Conservation (phyloP, 73 alveolate genomes). For the Stentor coeruleus region DNA sequence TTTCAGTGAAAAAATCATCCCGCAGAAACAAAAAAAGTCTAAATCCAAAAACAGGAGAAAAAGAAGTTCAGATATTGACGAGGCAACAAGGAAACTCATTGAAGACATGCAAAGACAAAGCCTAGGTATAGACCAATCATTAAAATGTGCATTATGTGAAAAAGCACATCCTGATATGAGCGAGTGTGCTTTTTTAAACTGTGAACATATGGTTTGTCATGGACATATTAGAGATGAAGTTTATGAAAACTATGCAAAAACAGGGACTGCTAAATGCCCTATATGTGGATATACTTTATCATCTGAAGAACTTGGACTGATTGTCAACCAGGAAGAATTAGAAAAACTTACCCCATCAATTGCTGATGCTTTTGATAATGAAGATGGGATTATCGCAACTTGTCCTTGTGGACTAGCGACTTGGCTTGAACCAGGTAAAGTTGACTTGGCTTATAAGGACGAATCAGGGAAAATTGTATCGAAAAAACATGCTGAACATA, state of each 20-base stretch:
- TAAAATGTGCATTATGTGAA: background rate
- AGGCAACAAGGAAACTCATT: background rate
- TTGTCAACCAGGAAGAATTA: background rate
- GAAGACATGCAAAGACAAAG: background rate
- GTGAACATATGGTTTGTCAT: slow-evolving; percentile 7
- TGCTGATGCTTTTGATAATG: background rate
- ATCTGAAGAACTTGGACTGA: background rate
- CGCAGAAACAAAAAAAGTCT: background rate
- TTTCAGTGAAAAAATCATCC: no score
- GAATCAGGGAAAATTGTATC: slow-evolving; percentile 26
- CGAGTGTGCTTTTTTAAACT: background rate
- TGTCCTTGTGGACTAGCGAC: slow-evolving; percentile 3
- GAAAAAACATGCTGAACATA: slow-evolving; percentile 58
- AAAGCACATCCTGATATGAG: background rate
- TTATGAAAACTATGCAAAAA: background rate
- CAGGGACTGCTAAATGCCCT: background rate
- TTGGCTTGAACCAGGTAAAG: slow-evolving; percentile 45
- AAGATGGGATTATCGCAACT: background rate
- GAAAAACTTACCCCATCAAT: background rate
- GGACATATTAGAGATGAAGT: background rate
- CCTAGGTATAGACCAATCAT: no score
- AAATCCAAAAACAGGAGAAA: background rate
- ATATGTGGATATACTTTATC: background rate
- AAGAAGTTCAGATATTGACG: background rate
- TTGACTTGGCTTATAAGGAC: slow-evolving; percentile 46